Base-by-base conservation (phyloP, 2,329 filamentous ascomycete genomes). In the Aureobasidium sp. region DNA sequence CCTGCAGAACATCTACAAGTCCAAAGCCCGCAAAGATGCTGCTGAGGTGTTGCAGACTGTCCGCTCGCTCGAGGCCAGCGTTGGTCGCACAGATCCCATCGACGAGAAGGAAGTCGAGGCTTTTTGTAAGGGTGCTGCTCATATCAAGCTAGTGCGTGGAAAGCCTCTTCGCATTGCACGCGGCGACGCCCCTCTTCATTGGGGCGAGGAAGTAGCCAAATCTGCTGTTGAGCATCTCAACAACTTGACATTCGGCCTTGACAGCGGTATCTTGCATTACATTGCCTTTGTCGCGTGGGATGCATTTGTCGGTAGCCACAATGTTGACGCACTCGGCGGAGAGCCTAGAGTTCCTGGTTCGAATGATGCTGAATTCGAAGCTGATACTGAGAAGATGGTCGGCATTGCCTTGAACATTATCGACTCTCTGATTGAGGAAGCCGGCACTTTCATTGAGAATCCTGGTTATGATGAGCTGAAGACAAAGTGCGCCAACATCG, bases 51-150 rank as follows among this genome's bases (percentile, higher is more conserved):
- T 91, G 2, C 76, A 80, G 13, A 84, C 76, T 13, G 86, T 91
- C 46, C 85, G 84, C 51, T 74, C 78, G 37, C 70, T 82, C 10
- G 84, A 87, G 70, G 69, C 77, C 5, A 71, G 76, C 13, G 72
- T 82, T 72, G 74, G 84, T 74, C 69, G 69, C 13, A 66, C 70
- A 2, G 69, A 69, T 2, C 66, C 71, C 2, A 81, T 96, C 62
- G 81, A 88, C 51, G 79, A 84, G 48, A 83, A 84, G 59, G 90
- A 96, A 69, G 87, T 97, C 50, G 92, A 96, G 70, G 80, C 88
- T 39, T 97, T 97, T 74, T 97, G 93, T 82, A 97, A 95, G 76
- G 95, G 96, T 68, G 93, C 92, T 55, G 89, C 89, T 51, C 94
- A 96, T 72, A 88, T 96, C 72, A 96, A 94, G 75, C 83, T 97